Evolutionary conservation across 352 stramenopile species (phyloP), one percentile per base, ranked within the genome.

Genomic region (Poterioochromonas sp.): DNA sequence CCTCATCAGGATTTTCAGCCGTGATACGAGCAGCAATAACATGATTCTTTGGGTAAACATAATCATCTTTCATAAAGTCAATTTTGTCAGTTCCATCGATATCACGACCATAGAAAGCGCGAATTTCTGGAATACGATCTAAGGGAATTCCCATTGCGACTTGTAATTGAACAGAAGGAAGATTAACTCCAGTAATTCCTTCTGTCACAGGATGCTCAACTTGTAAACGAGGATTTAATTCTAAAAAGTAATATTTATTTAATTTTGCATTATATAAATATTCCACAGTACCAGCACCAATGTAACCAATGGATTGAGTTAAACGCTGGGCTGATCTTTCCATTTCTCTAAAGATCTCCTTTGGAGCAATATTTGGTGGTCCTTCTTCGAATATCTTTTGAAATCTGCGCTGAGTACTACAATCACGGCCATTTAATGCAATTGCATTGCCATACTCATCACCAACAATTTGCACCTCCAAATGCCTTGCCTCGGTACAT

Each of bases 161-260:
- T 86, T 99, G 96, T 64, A 99, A 86, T 86, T 99, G 96, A 58
- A 93, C 94, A 2, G 95, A 93, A 20, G 96, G 96, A 47, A 99
- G 83, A 87, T 99, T 99, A 41, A 97, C 93, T 79, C 94, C 91
- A 29, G 94, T 98, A 82, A 99, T 98, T 87, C 97, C 97, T 83
- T 99, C 96, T 34, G 96, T 99, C n/a, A 99, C 95, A 37, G 96
- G 96, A 84, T 99, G 96, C 86, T 99, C 96, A 74, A 99, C 92
- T 88, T 99, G 96, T 44, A 99, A 91, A 86, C 96, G 93, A 51
- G 96, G 96, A 87, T 99, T 99, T 60, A 99, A 90, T 86, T 99
- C 96, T 22, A 99, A 83, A 87, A 99, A 99, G 87, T 96, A 99
- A 84, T 97, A 99, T 74, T 95, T 91, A 70, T 97, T 90, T 40